Evolutionary conservation across 805 yeast species (phyloP).

Genomic region (Cyberlindnera japonica): DNA sequence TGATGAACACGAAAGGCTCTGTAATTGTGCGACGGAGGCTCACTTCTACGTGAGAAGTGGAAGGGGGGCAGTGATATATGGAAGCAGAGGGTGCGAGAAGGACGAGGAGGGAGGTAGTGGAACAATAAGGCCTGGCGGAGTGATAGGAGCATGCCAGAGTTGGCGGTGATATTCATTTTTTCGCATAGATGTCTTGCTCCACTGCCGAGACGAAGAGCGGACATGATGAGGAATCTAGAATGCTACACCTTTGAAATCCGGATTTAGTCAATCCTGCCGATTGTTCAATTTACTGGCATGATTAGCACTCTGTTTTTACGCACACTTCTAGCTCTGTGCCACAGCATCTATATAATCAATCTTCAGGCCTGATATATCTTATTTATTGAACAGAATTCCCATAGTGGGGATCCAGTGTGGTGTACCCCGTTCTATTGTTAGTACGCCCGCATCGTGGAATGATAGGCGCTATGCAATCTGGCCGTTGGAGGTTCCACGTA

Average conservation of each 20-base stretch:
- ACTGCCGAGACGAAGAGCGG: neutral
- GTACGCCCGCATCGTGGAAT: neutral
- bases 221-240: constrained; percentile 1
- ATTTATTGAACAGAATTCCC: too few species aligned
- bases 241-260: constrained; percentile 2
- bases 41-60: neutral
- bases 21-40: too few species aligned
- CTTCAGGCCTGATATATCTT: too few species aligned
- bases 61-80: neutral
- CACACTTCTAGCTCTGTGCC: too few species aligned
- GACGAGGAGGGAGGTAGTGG: neutral
- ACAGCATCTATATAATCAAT: too few species aligned
- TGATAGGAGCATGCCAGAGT: too few species aligned
- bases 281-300: too few species aligned
- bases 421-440: neutral
- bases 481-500: too few species aligned
- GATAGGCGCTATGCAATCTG: neutral
- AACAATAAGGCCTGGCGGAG: neutral
- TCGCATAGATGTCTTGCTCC: neutral
- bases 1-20: too few species aligned
- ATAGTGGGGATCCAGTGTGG: too few species aligned
- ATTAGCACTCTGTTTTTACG: too few species aligned
- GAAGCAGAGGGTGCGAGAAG: neutral
- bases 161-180: neutral
- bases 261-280: too few species aligned